phyloP scores from a whole-genome alignment of 208 protist genomes.

The Herpetomonas muscarum region DNA sequence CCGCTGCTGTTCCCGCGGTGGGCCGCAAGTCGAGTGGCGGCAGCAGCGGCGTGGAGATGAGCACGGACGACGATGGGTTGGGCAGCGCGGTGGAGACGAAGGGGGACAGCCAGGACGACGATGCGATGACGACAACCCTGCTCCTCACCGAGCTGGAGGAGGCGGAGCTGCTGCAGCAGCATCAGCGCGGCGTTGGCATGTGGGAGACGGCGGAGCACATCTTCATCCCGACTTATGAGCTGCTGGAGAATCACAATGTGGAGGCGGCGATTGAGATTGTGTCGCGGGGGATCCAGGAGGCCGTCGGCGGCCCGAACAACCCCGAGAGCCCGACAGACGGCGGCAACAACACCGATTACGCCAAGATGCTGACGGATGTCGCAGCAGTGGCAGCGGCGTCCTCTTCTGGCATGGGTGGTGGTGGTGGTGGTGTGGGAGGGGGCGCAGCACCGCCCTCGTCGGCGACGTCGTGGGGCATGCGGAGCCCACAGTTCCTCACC shows the following conservation, averaged over 20 bases:
- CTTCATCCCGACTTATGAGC: constrained; percentile 53
- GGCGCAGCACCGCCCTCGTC: too few relatives aligned
- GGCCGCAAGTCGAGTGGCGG: too few relatives aligned
- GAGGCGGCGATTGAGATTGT: constrained; percentile 16
- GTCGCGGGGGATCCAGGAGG: constrained; percentile 1
- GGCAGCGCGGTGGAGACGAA: background rate
- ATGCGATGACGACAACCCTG: background rate
- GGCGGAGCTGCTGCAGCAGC: background rate
- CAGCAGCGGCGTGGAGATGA: too few relatives aligned
- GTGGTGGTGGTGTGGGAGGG: too few relatives aligned
- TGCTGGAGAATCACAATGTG: constrained; percentile 21
- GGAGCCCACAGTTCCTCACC: too few relatives aligned
- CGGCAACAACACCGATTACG: too few relatives aligned
- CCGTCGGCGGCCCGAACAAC: background rate
- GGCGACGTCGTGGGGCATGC: too few relatives aligned
- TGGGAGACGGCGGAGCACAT: constrained; percentile 49
- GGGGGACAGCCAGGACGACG: background rate
- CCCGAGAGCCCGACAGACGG: background rate
- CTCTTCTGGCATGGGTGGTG: too few relatives aligned
- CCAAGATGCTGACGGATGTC: too few relatives aligned
- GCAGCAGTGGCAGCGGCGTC: too few relatives aligned
- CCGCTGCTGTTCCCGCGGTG: too few relatives aligned
- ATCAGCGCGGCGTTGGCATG: constrained; percentile 33
- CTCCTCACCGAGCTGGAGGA: constrained; percentile 14
- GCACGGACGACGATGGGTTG: background rate